Conservation (phyloP, 2,329 filamentous ascomycete species). For the Cryphonectria carpinicola region DNA sequence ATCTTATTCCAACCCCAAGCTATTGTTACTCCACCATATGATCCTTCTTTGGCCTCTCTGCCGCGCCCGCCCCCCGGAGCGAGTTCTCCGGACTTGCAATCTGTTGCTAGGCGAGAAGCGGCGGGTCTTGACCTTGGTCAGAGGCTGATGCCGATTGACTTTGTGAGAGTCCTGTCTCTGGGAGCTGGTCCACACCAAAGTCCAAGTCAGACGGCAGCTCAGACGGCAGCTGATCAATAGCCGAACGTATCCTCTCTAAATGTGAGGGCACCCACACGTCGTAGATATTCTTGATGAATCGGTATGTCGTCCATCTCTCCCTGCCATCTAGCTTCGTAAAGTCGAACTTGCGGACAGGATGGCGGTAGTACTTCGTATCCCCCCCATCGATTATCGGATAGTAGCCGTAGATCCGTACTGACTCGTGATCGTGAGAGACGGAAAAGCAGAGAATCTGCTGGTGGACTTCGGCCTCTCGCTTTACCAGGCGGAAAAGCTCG, state of each 20-base stretch:
- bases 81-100: too few relatives aligned
- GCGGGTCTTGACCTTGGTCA: too few relatives aligned
- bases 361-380: constrained; percentile 41
- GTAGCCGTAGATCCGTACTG: constrained; percentile 45
- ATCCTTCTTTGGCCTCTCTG: too few relatives aligned
- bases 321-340: constrained; percentile 40
- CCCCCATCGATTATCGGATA: constrained; percentile 43
- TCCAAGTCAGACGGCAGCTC: not conserved
- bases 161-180: not conserved
- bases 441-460: constrained; percentile 38
- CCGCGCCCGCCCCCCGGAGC: too few relatives aligned
- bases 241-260: constrained; percentile 42
- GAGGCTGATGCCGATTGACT: too few relatives aligned
- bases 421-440: constrained; percentile 39
- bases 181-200: not conserved
- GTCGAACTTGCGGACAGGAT: constrained; percentile 41
- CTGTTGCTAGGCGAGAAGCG: too few relatives aligned
- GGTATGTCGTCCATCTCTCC: constrained; percentile 39
- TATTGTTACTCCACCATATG: too few relatives aligned
- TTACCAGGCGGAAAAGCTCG: not conserved
- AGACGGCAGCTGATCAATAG: constrained; percentile 34
- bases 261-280: constrained; percentile 41
- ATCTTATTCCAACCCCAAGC: too few relatives aligned
- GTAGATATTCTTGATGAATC: constrained; percentile 34
- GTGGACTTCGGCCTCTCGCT: constrained; percentile 36